Base-by-base conservation (phyloP, 768 basidiomycete species). In the Boletus rufocinnamomeus region DNA sequence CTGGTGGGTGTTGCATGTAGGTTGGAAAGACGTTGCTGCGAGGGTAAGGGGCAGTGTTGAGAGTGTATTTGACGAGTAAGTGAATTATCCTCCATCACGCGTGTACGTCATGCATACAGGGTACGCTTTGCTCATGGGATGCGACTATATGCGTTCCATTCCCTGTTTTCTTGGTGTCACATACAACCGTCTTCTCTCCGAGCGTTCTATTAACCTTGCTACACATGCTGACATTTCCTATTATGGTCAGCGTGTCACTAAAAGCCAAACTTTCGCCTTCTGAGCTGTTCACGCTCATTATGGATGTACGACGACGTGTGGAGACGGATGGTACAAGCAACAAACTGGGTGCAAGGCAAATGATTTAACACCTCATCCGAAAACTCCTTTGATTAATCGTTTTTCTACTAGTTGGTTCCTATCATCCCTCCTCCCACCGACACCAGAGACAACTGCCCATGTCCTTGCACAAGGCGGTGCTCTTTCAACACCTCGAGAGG, bases 1-100 rank as follows among this genome's bases (percentile, higher is more conserved):
- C 40, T 98, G 94, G 93, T 96, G 94, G 93, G 77, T 96, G 11
- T 66, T 96, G 55, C 87, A 97, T 68, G 88, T 93, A 4, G 94
- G 95, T 0, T 96, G 95, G 94, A 90, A 88, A 63, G 87, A 88
- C 57, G 81, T 98, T 0, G 85, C 83, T 0, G 84, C 85, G 62
- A 77, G 91, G 40, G 89, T 95, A 0, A 75, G 86, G 63, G 74
- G 81, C 35, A 88, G 83, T 0, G 92, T 95, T 0, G 87, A 92
- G 65, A 87, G 88, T 57, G 91, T 91, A 0, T 91, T 97, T 57
- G 87, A 91, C 53, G 84, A 84, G 95, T 95, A 59, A 63, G 90
- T 76, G 16, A 11, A 28, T 71, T 4, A 13, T 23, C 14, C 16
- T 56, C 56, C 19, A 17, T 57, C 11, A 7, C 6, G 19, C 19